These are phyloP conservation scores for Daphne laureola DNA, from an alignment of 441 rosid species.

Conservation along the genomic window DNA sequence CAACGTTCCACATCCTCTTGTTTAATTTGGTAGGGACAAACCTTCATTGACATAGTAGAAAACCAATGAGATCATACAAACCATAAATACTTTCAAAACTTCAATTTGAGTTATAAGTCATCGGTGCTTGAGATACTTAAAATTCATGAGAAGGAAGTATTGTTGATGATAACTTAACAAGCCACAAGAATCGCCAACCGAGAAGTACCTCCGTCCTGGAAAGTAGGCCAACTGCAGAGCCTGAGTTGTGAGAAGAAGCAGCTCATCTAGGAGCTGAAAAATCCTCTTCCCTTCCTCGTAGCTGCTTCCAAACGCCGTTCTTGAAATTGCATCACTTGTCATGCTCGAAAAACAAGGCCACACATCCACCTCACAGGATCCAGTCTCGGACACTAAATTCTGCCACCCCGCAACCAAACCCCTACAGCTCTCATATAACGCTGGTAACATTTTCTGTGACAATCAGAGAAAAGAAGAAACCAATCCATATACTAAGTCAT, in stretches of 20 bases:
- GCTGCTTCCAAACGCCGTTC: constrained; percentile 40
- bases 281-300: constrained; percentile 9
- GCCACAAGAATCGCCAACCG: too few relatives aligned
- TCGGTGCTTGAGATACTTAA: too few relatives aligned
- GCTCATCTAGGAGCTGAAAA: constrained; percentile 4
- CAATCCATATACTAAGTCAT: too few relatives aligned
- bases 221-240: constrained; percentile 11
- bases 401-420: constrained; percentile 31
- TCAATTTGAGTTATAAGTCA: too few relatives aligned
- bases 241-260: too few relatives aligned
- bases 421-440: constrained; percentile 22
- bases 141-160: too few relatives aligned
- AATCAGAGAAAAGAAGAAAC: neutral
- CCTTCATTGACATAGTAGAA: too few relatives aligned
- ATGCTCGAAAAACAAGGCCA: constrained; percentile 24
- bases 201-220: constrained; percentile 36
- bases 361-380: constrained; percentile 24
- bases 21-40: too few relatives aligned
- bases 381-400: constrained; percentile 9
- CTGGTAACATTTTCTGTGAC: constrained; percentile 28
- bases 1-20: too few relatives aligned
- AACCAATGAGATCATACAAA: too few relatives aligned
- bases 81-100: too few relatives aligned
- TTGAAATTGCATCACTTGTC: constrained; percentile 34
- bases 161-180: too few relatives aligned